Base-by-base conservation (phyloP, 208 protist species). In the Entamoeba moshkovskii region DNA sequence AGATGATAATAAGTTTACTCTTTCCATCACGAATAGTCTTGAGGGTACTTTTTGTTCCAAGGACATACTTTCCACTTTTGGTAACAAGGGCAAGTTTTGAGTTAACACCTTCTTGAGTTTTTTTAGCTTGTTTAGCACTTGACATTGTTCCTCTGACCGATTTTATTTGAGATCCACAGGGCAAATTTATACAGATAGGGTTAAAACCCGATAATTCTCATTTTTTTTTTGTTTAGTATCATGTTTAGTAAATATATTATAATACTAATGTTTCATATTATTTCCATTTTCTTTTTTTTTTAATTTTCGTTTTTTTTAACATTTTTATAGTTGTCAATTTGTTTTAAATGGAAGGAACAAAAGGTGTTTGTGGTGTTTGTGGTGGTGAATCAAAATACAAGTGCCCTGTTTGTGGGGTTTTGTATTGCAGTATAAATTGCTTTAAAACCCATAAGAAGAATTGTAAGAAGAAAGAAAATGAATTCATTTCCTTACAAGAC, bases 1-100 rank as follows among this genome's bases (percentile, higher is more conserved):
- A 44, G 5, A 95, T 85, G 3, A 95, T 52, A 47, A 95, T n/a
- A 29, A 95, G 48, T 38, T 95, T 95, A n/a, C 94, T 94, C 13
- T 95, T 45, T 42, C 95, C 95, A 46, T 94, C 73, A 45, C 95
- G 46, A 42, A 95, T 91, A 8, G 46, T 33, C 91, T 94, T 93
- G 13, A 95, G 29, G 25, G 94, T 94, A 29, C 94, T 38, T 46
- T 94, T 95, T 3, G 93, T 66, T 59, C 95, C 95, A 52, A 95
- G 46, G 4, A 52, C 49, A 93, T 66, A 95, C 25, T 94, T 94
- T 13, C 93, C 93, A 94, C 95, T 45, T 46, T 95, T 95, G 1
- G 93, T 66, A 48, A 94, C 95, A 47, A 95, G 44, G 92, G 93
- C 44, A 44, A 94, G 94, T 38, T 92, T 52, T 8, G 94, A 93